Evolutionary conservation across 2,329 filamentous ascomycete species (phyloP).

Genomic region (Graphilbum sp.): DNA sequence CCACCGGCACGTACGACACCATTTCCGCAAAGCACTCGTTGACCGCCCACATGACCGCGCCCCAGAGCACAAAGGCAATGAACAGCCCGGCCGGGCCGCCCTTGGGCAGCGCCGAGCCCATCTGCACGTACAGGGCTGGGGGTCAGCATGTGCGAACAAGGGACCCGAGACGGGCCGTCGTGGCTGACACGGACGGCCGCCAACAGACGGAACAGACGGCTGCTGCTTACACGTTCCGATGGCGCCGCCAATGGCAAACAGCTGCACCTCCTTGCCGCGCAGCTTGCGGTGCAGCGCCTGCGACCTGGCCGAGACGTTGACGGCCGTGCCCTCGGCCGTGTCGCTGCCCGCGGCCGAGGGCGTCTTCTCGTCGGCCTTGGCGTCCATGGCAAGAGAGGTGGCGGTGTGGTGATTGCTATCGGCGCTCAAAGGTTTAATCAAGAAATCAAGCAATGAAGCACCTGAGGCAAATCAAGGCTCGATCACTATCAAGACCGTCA

Average conservation of each 20-base stretch:
- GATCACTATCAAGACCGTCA: too few relatives aligned
- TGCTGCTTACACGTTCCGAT: constrained; percentile 31
- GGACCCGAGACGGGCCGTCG: too few relatives aligned
- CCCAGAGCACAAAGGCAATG: constrained; percentile 43
- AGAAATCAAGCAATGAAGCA: too few relatives aligned
- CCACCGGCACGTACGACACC: constrained; percentile 62
- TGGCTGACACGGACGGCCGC: too few relatives aligned
- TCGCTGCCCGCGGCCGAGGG: not conserved
- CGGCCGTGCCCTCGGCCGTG: constrained; percentile 1
- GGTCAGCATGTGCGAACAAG: too few relatives aligned
- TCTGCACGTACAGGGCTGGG: constrained; percentile 37
- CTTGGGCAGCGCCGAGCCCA: constrained; percentile 38
- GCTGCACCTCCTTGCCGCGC: constrained; percentile 8
- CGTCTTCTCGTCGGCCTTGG: not conserved
- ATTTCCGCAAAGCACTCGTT: constrained; percentile 49
- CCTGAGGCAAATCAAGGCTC: too few relatives aligned
- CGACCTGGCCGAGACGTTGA: constrained; percentile 1
- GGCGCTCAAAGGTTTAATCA: too few relatives aligned
- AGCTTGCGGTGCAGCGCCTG: constrained; percentile 7
- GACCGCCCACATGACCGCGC: constrained; percentile 37
- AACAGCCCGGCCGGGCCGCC: constrained; percentile 44
- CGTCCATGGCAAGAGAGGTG: not conserved
- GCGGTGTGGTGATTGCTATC: too few relatives aligned
- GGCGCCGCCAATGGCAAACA: constrained; percentile 41
- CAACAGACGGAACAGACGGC: too few relatives aligned